phyloP scores from a whole-genome alignment of 2,329 filamentous ascomycete species.

The Xylariaceae sp. region DNA sequence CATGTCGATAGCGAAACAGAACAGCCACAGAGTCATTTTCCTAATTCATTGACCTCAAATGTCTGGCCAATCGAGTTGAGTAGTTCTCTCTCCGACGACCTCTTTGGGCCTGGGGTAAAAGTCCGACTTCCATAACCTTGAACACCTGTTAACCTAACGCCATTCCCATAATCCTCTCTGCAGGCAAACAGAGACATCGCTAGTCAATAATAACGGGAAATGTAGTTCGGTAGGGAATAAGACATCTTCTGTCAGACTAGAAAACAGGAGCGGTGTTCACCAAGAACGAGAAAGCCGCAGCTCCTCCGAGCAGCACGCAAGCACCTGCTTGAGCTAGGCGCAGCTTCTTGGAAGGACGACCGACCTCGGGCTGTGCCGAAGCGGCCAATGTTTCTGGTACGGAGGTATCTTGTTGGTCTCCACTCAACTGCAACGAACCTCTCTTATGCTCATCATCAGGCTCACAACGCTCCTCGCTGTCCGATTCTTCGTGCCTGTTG shows the following conservation, averaged over 20 bases:
- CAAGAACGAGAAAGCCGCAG: constrained; percentile 29
- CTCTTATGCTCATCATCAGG: neutral
- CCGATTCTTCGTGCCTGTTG: neutral
- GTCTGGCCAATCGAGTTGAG: neutral
- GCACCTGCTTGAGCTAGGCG: constrained; percentile 31
- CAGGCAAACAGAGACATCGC: too few species aligned
- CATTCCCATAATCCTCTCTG: neutral
- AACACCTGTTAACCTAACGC: neutral
- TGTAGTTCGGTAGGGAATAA: neutral
- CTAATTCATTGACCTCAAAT: neutral
- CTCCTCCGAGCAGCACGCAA: constrained; percentile 30
- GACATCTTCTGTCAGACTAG: constrained; percentile 4
- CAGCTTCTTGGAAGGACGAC: constrained; percentile 29
- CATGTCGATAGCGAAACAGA: neutral
- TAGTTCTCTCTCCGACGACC: too few species aligned
- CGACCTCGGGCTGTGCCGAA: neutral
- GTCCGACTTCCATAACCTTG: too few species aligned
- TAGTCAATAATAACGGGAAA: neutral
- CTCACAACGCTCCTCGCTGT: neutral
- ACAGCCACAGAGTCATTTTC: neutral
- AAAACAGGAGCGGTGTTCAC: constrained; percentile 28
- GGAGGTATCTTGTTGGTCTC: neutral
- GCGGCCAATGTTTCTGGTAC: constrained; percentile 1
- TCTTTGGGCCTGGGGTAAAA: too few species aligned
- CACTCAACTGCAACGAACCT: neutral